Conservation (phyloP, 2,329 filamentous ascomycete genomes). For the Diaporthe citrichinensis region DNA sequence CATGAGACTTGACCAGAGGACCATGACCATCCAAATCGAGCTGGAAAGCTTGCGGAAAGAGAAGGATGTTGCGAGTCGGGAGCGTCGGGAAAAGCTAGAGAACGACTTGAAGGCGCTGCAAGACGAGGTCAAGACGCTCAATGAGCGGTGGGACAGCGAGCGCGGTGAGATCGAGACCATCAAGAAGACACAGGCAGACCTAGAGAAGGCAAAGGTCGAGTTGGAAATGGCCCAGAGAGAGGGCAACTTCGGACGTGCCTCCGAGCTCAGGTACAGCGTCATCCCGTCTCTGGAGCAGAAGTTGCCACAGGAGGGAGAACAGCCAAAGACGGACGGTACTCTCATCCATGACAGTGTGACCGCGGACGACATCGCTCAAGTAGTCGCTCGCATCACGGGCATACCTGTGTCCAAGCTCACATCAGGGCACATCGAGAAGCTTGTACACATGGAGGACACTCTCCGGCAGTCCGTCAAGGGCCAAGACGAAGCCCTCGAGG, state of each 20-base stretch:
- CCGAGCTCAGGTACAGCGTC: slow-evolving; percentile 88
- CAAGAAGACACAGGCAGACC: slow-evolving; percentile 88
- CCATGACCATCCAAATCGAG: slow-evolving; percentile 98
- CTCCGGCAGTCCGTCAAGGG: slow-evolving; percentile 88
- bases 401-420: slow-evolving; percentile 95
- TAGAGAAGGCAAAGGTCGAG: slow-evolving; percentile 88
- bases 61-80: slow-evolving; percentile 88
- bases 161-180: slow-evolving; percentile 86
- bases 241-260: slow-evolving; percentile 91
- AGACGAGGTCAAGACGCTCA: slow-evolving; percentile 81
- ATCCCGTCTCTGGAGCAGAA: slow-evolving; percentile 87
- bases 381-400: slow-evolving; percentile 91
- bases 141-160: slow-evolving; percentile 91
- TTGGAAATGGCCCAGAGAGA: slow-evolving; percentile 89
- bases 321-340: slow-evolving; percentile 59
- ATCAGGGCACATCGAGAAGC: slow-evolving; percentile 92
- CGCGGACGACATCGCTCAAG: slow-evolving; percentile 91
- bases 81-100: slow-evolving; percentile 89
- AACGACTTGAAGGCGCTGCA: slow-evolving; percentile 81
- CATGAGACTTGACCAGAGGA: slow-evolving; percentile 90
- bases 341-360: slow-evolving; percentile 96
- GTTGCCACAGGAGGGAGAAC: slow-evolving; percentile 80
- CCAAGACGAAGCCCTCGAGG: slow-evolving; percentile 92
- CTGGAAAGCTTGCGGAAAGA: slow-evolving; percentile 95
- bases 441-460: slow-evolving; percentile 95